These are phyloP conservation scores for Chlorella sp. DNA, from an alignment of 139 green algal genomes.

Conservation along the genomic window DNA sequence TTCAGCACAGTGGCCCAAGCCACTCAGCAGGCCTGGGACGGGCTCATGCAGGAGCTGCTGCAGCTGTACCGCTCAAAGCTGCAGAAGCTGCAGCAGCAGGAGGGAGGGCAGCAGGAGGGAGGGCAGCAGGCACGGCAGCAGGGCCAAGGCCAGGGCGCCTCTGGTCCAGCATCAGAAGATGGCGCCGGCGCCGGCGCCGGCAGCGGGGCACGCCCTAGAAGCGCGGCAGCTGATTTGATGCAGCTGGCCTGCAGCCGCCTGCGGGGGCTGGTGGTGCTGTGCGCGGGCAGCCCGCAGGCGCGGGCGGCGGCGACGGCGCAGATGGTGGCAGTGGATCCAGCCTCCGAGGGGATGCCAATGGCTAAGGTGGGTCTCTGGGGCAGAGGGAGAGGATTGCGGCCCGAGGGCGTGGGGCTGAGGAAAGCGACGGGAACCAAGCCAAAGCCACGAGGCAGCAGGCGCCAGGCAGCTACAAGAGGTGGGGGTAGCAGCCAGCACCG, in stretches of 20 bases:
- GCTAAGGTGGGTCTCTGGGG: neutral
- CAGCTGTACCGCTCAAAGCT: slow-evolving; percentile 10
- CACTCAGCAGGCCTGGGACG: slow-evolving; percentile 32
- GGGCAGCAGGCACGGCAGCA: neutral
- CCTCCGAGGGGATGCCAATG: neutral
- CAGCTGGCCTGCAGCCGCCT: slow-evolving; percentile 36
- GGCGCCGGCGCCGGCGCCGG: neutral
- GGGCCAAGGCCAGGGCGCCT: neutral
- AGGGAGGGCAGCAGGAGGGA: neutral
- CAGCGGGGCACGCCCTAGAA: neutral
- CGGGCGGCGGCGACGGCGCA: slow-evolving; percentile 14
- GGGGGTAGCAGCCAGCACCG: no score
- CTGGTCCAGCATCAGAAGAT: neutral
- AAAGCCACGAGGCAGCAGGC: no score
- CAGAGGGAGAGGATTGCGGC: no score
- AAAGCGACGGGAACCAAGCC: no score
- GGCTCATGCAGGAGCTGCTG: slow-evolving; percentile 30
- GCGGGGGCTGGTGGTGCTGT: slow-evolving; percentile 44
- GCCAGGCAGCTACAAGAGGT: no score
- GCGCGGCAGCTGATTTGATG: slow-evolving; percentile 49
- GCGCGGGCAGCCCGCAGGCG: slow-evolving; percentile 22
- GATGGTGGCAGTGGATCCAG: slow-evolving; percentile 51
- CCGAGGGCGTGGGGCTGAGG: no score
- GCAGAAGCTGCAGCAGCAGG: slow-evolving; percentile 11
- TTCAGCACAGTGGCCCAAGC: slow-evolving; percentile 7